A percentile compares a stretch with the other conserved stretches of the same genome.
Evolutionary conservation across 202 grass and related monocot species (phyloP).

Genomic region (Zizania palustris): DNA sequence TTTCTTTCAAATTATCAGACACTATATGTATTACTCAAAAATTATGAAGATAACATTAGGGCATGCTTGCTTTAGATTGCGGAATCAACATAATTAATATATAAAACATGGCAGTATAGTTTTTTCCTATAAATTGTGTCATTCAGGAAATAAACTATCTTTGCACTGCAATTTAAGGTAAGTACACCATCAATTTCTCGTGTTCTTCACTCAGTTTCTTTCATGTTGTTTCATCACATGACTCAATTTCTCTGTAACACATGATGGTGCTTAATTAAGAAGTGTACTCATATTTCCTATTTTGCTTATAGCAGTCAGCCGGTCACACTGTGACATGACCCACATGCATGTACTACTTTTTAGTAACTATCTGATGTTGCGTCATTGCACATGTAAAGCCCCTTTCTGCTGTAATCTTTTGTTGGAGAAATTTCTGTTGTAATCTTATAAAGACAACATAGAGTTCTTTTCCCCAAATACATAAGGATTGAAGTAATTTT

Average conservation of each 20-base stretch:
- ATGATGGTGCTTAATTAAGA: conserved; percentile 11
- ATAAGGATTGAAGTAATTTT: background rate
- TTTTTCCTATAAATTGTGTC: background rate
- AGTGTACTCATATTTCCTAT: background rate
- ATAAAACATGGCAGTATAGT: background rate
- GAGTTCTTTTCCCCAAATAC: background rate
- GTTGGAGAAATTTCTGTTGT: no score
- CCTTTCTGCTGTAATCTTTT: conserved; percentile 1
- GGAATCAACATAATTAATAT: background rate
- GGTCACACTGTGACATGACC: background rate
- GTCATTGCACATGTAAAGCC: background rate
- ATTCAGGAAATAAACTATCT: background rate
- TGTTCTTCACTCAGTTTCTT: no score
- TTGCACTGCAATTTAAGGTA: background rate
- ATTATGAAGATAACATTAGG: background rate
- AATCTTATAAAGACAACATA: conserved; percentile 21
- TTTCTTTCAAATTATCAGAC: no score
- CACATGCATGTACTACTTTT: background rate
- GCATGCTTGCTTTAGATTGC: conserved; percentile 3
- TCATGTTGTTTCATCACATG: no score
- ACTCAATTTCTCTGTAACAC: background rate
- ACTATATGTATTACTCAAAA: no score
- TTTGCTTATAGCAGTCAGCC: conserved; percentile 20
- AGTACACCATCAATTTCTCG: background rate
- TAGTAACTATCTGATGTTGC: conserved; percentile 19